phyloP scores from a whole-genome alignment of 306 rosid species.

The Vigna nakashimae region DNA sequence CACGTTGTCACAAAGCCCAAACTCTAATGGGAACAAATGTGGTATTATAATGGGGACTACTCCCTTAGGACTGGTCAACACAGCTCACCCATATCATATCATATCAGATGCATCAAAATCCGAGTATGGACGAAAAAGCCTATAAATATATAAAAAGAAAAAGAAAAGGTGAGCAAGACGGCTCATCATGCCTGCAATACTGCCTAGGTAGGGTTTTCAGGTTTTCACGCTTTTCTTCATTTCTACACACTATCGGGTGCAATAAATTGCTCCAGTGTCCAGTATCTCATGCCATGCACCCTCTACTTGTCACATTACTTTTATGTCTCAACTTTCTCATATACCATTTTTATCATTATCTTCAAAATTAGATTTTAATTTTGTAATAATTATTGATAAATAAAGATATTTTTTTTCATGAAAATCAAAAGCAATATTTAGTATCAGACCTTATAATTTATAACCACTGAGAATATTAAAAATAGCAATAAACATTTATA shows the following conservation, averaged over 20 bases:
- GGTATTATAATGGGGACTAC: conserved; percentile 35
- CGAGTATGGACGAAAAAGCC: not conserved
- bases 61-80: conserved; percentile 54
- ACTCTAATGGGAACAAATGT: conserved; percentile 46
- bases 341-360: too few relatives aligned
- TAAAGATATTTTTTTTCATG: too few relatives aligned
- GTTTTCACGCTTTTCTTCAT: not conserved
- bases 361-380: too few relatives aligned
- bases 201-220: conserved; percentile 8
- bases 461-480: too few relatives aligned
- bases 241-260: not conserved
- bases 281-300: not conserved
- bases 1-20: conserved; percentile 49
- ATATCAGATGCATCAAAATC: conserved; percentile 36
- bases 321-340: too few relatives aligned
- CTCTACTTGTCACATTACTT: not conserved
- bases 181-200: not conserved
- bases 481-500: too few relatives aligned
- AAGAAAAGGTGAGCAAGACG: not conserved
- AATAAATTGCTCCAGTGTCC: not conserved
- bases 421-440: too few relatives aligned
- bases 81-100: conserved; percentile 41
- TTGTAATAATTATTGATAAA: too few relatives aligned
- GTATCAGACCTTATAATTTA: too few relatives aligned
- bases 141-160: not conserved